A percentile compares a stretch with the other conserved stretches of the same genome.
phyloP scores from a whole-genome alignment of 345 rosid species.

The Ceriops tagal region DNA sequence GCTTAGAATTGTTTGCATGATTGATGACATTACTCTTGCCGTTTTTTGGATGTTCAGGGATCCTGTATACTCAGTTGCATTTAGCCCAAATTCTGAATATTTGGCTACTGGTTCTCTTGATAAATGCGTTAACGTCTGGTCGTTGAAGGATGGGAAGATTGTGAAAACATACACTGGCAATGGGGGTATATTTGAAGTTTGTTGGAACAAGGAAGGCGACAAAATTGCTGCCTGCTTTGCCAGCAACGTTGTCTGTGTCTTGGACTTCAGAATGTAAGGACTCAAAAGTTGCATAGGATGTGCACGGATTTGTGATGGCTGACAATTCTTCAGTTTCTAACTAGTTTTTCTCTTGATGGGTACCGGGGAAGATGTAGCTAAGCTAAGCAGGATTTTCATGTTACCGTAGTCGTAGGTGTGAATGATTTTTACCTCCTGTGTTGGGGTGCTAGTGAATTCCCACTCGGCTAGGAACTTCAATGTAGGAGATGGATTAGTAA shows the following conservation, averaged over 20 bases:
- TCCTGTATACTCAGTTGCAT: slow-evolving; percentile 90
- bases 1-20: too few relatives aligned
- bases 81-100: slow-evolving; percentile 96
- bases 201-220: slow-evolving; percentile 98
- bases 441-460: background rate
- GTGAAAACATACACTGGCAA: slow-evolving; percentile 85
- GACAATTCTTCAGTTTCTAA: background rate
- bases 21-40: background rate
- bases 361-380: too few relatives aligned
- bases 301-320: background rate
- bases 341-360: too few relatives aligned
- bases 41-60: slow-evolving; percentile 47
- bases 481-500: slow-evolving; percentile 3
- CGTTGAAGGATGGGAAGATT: slow-evolving; percentile 82
- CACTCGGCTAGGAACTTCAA: background rate
- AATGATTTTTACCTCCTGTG: background rate
- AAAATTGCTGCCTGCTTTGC: slow-evolving; percentile 96
- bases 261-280: slow-evolving; percentile 80
- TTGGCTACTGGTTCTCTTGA: slow-evolving; percentile 94
- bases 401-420: background rate
- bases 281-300: background rate
- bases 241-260: slow-evolving; percentile 73
- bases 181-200: slow-evolving; percentile 92
- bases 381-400: too few relatives aligned
- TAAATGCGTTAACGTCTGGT: slow-evolving; percentile 87